Conservation (phyloP, 495 filamentous ascomycete genomes). For the Lasiosphaeris hirsuta region DNA sequence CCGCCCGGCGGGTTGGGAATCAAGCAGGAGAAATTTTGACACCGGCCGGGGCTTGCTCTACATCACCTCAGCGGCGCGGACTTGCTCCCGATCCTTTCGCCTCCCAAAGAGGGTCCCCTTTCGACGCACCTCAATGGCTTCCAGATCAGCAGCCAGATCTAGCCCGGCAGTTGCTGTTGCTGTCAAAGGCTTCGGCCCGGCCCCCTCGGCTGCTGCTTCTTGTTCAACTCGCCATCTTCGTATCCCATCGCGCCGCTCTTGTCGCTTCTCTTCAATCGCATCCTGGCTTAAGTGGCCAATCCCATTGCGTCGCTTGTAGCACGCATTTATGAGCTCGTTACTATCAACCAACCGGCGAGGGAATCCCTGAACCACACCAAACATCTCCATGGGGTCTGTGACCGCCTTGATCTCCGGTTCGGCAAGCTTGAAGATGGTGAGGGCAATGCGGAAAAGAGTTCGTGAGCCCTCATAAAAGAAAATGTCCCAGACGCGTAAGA, state of each 20-base stretch:
- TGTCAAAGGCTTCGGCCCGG: conserved; percentile 6
- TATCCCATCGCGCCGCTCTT: conserved; percentile 53
- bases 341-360: conserved; percentile 78
- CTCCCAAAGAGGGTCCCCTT: conserved; percentile 42
- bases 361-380: conserved; percentile 89
- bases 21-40: conserved; percentile 14
- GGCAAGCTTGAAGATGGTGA: conserved; percentile 89
- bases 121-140: conserved; percentile 26
- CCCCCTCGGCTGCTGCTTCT: conserved; percentile 28
- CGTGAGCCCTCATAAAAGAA: conserved; percentile 96
- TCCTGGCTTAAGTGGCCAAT: conserved; percentile 77
- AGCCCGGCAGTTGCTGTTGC: conserved; percentile 20
- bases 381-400: conserved; percentile 90
- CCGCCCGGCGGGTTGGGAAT: too few species aligned
- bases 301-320: conserved; percentile 73
- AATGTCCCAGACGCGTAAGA: conserved; percentile 88
- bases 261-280: conserved; percentile 57
- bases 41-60: conserved; percentile 28
- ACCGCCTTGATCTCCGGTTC: conserved; percentile 78
- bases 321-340: conserved; percentile 75
- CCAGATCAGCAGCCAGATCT: conserved; percentile 26
- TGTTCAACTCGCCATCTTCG: conserved; percentile 41
- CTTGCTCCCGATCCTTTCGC: conserved; percentile 28
- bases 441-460: conserved; percentile 88
- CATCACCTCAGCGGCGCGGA: conserved; percentile 30